Evolutionary conservation across 2,329 filamentous ascomycete species (phyloP), one percentile per base, ranked within the genome.

Genomic region (Exophiala sp.): DNA sequence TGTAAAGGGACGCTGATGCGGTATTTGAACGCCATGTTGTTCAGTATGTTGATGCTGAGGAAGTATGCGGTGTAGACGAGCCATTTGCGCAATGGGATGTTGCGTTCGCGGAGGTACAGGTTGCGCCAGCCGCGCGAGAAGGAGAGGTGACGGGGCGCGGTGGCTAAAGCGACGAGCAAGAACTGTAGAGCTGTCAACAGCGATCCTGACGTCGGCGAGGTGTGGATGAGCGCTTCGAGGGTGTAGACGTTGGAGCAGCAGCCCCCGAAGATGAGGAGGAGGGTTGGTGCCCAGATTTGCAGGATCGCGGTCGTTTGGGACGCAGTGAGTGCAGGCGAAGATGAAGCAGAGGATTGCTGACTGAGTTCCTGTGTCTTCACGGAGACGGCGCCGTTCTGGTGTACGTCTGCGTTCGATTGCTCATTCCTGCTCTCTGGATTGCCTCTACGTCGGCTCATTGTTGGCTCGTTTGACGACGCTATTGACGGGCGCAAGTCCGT

Each of bases 181-280:
- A 94, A 96, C 73, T 91, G 92, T 12, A 91, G 88, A 67, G 96
- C 96, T 24, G 87, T 97, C 65, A 91, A 82, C 45, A 92, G 85
- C 72, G 68, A 82, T 86, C 91, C 92, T 66, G 89, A 92, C 52
- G 85, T 84, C 40, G 91, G 87, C 69, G 95, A 89, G 68, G 89
- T 85, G 71, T 94, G 95, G 68, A 99, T 85, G 65, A 97, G 95
- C 43, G 89, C 88, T 72, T 99, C 94, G 52, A 99, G 79, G 38
- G 92, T 90, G 73, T 95, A 97, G n/a, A 91, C 91, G 79, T 96
- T 96, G 34, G 89, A 90, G 74, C 91, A 96, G 69, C 91, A 96
- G 29, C 94, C 94, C 47, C 94, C 94, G 71, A 99, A 96, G 55
- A 99, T 97, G 62, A 97, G 80, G 47, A 79, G 80, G 54, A 92